Evolutionary conservation across 2,329 filamentous ascomycete species (phyloP).

Genomic region (Fusarium subglutinans): DNA sequence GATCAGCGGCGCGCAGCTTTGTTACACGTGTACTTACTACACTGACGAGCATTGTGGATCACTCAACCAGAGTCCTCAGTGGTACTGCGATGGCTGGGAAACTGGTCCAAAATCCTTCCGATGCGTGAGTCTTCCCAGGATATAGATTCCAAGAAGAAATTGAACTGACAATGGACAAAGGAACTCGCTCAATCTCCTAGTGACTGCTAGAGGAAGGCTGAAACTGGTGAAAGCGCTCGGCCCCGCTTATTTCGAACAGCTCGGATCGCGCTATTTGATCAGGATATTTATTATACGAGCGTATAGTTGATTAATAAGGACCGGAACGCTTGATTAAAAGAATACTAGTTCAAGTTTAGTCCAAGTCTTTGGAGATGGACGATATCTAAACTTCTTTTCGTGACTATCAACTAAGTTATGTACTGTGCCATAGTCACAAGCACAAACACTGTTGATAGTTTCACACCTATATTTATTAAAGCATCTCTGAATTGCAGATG

Average conservation of each 20-base stretch:
- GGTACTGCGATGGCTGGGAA: background rate
- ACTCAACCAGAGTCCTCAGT: background rate
- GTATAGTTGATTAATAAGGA: too few species aligned
- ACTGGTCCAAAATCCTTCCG: background rate
- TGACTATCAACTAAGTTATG: too few species aligned
- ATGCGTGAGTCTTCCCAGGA: background rate
- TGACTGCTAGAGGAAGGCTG: background rate
- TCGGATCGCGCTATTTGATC: background rate
- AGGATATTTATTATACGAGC: background rate
- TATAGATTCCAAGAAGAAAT: rapidly evolving
- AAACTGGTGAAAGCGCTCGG: background rate
- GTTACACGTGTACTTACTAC: background rate
- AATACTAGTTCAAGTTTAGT: too few species aligned
- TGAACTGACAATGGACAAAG: background rate
- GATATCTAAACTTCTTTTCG: too few species aligned
- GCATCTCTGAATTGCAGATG: too few species aligned
- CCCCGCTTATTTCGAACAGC: too few species aligned
- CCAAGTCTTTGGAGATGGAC: too few species aligned
- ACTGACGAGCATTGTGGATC: background rate
- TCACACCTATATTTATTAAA: too few species aligned
- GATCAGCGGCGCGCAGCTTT: background rate
- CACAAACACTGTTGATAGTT: too few species aligned
- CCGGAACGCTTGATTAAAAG: too few species aligned
- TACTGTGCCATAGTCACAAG: too few species aligned
- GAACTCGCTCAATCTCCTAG: background rate